Percentiles rank a stretch among this genome's conserved stretches.
Evolutionary conservation across 192 early-diverging fungal genomes (phyloP).

Genomic region (Spizellomyces punctatus): DNA sequence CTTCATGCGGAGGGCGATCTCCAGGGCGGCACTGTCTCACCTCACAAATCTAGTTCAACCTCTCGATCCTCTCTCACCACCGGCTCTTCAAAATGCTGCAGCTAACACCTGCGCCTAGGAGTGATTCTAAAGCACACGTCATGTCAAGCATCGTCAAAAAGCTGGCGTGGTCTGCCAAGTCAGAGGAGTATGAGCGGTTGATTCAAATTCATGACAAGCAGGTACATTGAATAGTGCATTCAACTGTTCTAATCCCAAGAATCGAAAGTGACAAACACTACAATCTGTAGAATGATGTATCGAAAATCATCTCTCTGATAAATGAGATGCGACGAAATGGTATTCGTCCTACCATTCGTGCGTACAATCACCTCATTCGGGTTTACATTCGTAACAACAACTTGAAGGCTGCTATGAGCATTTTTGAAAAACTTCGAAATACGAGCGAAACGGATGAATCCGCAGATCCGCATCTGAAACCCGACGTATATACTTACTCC

Average conservation of each 20-base stretch:
- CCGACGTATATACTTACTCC: slow-evolving; percentile 15
- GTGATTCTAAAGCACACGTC: slow-evolving; percentile 12
- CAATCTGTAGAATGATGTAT: slow-evolving; percentile 5
- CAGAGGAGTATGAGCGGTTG: slow-evolving; percentile 18
- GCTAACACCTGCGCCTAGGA: not conserved
- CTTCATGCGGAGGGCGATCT: not conserved
- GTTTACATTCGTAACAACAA: slow-evolving; percentile 24
- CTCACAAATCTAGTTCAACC: slow-evolving; percentile 1
- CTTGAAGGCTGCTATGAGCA: slow-evolving; percentile 1
- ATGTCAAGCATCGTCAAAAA: slow-evolving; percentile 14
- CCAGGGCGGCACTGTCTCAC: no score
- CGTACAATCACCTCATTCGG: slow-evolving; percentile 22
- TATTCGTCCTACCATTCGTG: not conserved
- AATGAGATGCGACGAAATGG: slow-evolving; percentile 17
- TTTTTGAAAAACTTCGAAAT: slow-evolving; percentile 16
- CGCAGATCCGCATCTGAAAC: not conserved
- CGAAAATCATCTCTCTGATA: slow-evolving; percentile 7
- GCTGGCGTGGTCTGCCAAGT: no score
- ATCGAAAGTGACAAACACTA: no score
- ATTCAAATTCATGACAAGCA: slow-evolving; percentile 9
- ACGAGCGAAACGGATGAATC: not conserved
- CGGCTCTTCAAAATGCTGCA: slow-evolving; percentile 16
- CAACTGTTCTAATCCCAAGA: no score
- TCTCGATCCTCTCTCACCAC: slow-evolving; percentile 10
- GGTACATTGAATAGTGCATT: not conserved